Percentiles rank a stretch among this genome's conserved stretches.
These are phyloP conservation scores for Bisporella sp. DNA, from an alignment of 2,329 filamentous ascomycete species.

Conservation along the genomic window DNA sequence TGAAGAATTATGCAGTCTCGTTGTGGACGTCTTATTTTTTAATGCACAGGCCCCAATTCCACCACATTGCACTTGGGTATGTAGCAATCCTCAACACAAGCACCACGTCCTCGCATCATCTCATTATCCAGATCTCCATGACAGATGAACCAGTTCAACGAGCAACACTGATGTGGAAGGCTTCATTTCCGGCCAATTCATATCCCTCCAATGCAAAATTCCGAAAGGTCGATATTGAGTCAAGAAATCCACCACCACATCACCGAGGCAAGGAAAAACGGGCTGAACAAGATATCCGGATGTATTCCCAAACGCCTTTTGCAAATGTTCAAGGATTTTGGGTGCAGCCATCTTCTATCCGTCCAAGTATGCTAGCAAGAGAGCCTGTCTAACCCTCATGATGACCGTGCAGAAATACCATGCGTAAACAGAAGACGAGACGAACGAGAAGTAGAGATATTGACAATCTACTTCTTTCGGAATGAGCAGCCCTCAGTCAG, in stretches of 20 bases:
- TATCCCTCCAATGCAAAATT: conserved; percentile 39
- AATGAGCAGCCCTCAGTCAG: conserved; percentile 99
- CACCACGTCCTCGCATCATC: conserved; percentile 50
- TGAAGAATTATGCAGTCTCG: neutral
- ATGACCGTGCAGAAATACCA: conserved; percentile 15
- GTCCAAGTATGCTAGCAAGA: conserved; percentile 38
- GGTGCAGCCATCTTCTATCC: conserved; percentile 66
- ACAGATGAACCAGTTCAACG: conserved; percentile 23
- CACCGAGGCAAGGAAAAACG: conserved; percentile 27
- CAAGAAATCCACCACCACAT: conserved; percentile 24
- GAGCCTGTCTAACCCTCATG: conserved; percentile 22
- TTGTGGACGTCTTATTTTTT: conserved; percentile 35
- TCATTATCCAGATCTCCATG: conserved; percentile 25
- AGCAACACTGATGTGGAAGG: conserved; percentile 48
- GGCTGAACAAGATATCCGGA: conserved; percentile 69
- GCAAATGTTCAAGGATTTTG: conserved; percentile 36
- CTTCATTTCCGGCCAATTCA: conserved; percentile 40
- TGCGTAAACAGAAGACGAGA: conserved; percentile 20
- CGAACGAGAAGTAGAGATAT: conserved; percentile 34
- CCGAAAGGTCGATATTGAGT: conserved; percentile 20
- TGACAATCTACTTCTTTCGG: conserved; percentile 90
- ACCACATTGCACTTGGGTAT: conserved; percentile 31
- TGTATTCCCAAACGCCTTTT: conserved; percentile 57
- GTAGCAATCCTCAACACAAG: conserved; percentile 58
- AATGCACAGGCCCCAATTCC: conserved; percentile 36